Evolutionary conservation across 352 stramenopile genomes (phyloP).

Genomic region (Bremia lactucae): DNA sequence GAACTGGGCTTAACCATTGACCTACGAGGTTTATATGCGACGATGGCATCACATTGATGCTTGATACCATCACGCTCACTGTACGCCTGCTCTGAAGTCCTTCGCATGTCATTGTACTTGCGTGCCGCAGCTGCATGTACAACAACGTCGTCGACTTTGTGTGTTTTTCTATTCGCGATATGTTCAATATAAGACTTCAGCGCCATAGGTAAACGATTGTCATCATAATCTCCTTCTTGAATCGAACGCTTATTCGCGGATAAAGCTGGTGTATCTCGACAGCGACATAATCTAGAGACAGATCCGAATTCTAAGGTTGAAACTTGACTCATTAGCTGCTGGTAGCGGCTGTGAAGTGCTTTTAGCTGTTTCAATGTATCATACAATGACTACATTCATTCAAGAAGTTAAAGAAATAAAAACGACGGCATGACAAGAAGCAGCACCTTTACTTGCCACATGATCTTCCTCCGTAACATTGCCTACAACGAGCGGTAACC

Average conservation of each 20-base stretch:
- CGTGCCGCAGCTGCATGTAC: slow-evolving; percentile 13
- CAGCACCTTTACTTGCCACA: slow-evolving; percentile 17
- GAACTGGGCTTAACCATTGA: background rate
- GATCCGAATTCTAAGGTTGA: slow-evolving; percentile 1
- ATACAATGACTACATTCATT: slow-evolving; percentile 10
- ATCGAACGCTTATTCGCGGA: slow-evolving; percentile 1
- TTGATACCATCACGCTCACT: slow-evolving; percentile 6
- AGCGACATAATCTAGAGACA: slow-evolving; percentile 1
- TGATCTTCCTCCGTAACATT: slow-evolving; percentile 1
- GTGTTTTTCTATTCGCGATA: slow-evolving; percentile 15
- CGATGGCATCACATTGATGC: slow-evolving; percentile 4
- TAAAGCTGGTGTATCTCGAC: background rate
- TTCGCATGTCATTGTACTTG: slow-evolving; percentile 7
- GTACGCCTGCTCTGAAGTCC: background rate
- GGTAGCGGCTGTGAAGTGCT: slow-evolving; percentile 14
- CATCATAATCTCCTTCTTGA: slow-evolving; percentile 4
- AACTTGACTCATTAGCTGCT: slow-evolving; percentile 14
- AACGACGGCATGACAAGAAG: background rate
- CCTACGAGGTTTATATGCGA: slow-evolving; percentile 4
- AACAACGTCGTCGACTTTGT: slow-evolving; percentile 7
- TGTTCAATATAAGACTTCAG: slow-evolving; percentile 17
- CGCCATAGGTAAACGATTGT: slow-evolving; percentile 5
- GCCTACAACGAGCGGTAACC: background rate
- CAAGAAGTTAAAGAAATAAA: background rate
- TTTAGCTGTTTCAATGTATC: slow-evolving; percentile 14